Base-by-base conservation (phyloP, 2,329 filamentous ascomycete genomes). In the Ploettnerulaceae sp. region DNA sequence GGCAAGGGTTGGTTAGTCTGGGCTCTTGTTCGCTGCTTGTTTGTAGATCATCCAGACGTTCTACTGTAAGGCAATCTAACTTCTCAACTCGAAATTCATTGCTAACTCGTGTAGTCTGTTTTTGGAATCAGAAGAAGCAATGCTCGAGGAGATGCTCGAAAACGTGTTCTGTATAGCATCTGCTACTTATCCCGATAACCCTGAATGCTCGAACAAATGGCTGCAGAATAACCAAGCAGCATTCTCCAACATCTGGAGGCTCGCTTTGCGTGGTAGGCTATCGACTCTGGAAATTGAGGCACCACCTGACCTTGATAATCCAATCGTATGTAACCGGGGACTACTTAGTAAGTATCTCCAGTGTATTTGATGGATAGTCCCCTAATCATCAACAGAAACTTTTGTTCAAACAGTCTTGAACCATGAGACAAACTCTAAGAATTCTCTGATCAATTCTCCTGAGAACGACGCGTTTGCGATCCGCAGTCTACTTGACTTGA, bases 161-260 rank as follows among this genome's bases (percentile, higher is more conserved):
- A 49, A 48, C 8, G 36, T 59, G 12, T 60, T 63, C 36, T 59
- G 55, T 49, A 36, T 63, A 41, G 53, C 56, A 14, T 62, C 59
- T n/a, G 53, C 49, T 24, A 46, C 24, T 3, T 49, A 22, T 8
- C 20, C 41, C 5, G 41, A 44, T 20, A 25, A 38, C 32, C n/a
- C 20, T 8, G 42, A 26, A 20, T 8, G 14, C 15, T 12, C 7
- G 2, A 45, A 39, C 25, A 33, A 34, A 8, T 54, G 50, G 49
- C 28, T 55, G 9, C 33, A 45, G 7, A 32, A n/a, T 5, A 61
- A 56, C 20, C 20, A 34, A 22, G 31, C 45, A 17, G 48, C 46
- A 4, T 63, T 57, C 39, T 38, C 55, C 5, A 28, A 47, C 14
- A 22, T 64, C 9, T 64, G 59, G 61, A 40, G 43, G 25, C 51